phyloP scores from a whole-genome alignment of 2,329 filamentous ascomycete genomes.

The Arthrobotrys sinensis region DNA sequence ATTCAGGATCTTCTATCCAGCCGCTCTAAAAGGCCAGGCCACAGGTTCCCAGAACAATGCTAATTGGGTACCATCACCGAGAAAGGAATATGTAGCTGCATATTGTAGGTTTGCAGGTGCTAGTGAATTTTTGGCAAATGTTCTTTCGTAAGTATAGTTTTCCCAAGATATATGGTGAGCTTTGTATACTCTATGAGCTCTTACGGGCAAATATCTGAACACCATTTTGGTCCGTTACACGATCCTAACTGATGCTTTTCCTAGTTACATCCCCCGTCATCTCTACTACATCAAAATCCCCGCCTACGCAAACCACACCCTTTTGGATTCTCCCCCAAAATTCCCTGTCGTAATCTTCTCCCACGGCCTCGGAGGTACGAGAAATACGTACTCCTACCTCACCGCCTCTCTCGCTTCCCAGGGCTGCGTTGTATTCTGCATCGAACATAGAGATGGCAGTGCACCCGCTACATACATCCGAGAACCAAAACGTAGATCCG shows the following conservation, averaged over 20 bases:
- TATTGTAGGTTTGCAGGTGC: slow-evolving; percentile 84
- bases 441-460: slow-evolving; percentile 87
- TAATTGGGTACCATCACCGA: slow-evolving; percentile 85
- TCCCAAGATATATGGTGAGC: background rate
- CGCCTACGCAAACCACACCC: slow-evolving; percentile 72
- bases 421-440: slow-evolving; percentile 83
- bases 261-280: slow-evolving; percentile 78
- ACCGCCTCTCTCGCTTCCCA: slow-evolving; percentile 85
- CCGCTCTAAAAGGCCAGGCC: slow-evolving; percentile 39
- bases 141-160: slow-evolving; percentile 67
- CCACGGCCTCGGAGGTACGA: slow-evolving; percentile 84
- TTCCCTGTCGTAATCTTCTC: slow-evolving; percentile 86
- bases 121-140: slow-evolving; percentile 73
- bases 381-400: slow-evolving; percentile 86
- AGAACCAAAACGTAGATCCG: slow-evolving; percentile 30
- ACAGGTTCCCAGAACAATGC: slow-evolving; percentile 67
- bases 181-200: too few species aligned
- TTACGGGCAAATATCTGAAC: background rate
- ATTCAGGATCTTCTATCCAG: slow-evolving; percentile 86
- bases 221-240: background rate
- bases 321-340: slow-evolving; percentile 70
- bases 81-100: slow-evolving; percentile 80
- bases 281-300: slow-evolving; percentile 83
- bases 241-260: background rate
- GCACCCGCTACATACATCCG: slow-evolving; percentile 81